Evolutionary conservation across 805 yeast genomes (phyloP).

Genomic region (Priceomyces carsonii): DNA sequence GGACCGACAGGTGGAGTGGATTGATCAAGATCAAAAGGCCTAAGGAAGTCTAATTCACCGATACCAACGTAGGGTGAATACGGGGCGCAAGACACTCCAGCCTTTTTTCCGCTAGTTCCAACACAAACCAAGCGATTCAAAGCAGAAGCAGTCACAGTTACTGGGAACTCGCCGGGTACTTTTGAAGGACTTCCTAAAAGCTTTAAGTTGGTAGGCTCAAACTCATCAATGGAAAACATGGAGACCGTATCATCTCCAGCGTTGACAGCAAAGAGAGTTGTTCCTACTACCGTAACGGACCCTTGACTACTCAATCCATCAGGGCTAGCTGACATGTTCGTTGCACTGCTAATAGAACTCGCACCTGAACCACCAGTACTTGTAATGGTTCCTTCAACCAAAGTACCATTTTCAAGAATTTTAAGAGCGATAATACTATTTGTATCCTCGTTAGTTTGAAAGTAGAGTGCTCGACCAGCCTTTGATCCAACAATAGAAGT

Average conservation of each 20-base stretch:
- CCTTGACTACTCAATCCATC: slow-evolving; percentile 3
- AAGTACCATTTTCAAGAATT: neutral
- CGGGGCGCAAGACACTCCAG: slow-evolving; percentile 1
- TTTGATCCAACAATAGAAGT: neutral
- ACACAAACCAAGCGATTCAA: slow-evolving; percentile 2
- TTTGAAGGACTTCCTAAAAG: neutral
- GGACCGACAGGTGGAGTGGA: slow-evolving; percentile 1
- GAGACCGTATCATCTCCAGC: slow-evolving; percentile 1
- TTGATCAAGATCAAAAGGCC: neutral
- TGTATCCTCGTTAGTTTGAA: neutral
- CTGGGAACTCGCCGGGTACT: slow-evolving; percentile 1
- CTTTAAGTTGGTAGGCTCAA: slow-evolving; percentile 1
- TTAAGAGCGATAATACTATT: neutral
- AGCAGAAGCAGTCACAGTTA: neutral
- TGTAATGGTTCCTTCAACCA: neutral
- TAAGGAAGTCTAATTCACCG: slow-evolving; percentile 1
- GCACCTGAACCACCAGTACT: neutral
- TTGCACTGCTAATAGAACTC: neutral
- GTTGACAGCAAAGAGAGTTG: neutral
- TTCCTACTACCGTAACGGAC: neutral
- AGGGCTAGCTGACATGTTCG: neutral
- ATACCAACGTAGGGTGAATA: slow-evolving; percentile 1
- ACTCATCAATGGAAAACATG: neutral
- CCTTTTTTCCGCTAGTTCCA: neutral
- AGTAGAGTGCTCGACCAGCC: neutral